Percentiles rank a stretch among this genome's conserved stretches.
These are phyloP conservation scores for Rhizophagus prolifer DNA, from an alignment of 192 early-diverging fungal species.

Conservation along the genomic window DNA sequence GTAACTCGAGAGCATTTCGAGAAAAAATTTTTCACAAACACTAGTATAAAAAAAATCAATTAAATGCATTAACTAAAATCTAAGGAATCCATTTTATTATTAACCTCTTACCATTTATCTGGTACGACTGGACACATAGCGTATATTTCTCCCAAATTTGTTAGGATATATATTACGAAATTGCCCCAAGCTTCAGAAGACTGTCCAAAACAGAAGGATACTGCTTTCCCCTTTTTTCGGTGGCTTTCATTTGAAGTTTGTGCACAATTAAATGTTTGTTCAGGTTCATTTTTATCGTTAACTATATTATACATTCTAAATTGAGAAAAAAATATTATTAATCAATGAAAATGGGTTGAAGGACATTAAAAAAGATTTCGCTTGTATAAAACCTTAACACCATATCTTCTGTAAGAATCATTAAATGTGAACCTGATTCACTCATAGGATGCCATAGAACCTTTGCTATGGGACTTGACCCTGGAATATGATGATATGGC, in stretches of 20 bases:
- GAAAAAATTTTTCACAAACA: background rate
- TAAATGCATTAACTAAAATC: background rate
- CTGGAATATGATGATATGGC: constrained; percentile 14
- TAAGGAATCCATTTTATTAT: background rate
- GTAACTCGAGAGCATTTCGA: constrained; percentile 10
- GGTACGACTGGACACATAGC: constrained; percentile 80
- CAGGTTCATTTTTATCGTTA: constrained; percentile 59
- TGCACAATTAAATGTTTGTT: constrained; percentile 62
- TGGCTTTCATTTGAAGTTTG: constrained; percentile 24
- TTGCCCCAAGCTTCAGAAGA: constrained; percentile 63
- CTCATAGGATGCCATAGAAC: constrained; percentile 82
- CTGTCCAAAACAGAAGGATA: constrained; percentile 51
- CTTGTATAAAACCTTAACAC: constrained; percentile 45
- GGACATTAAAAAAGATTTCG: background rate
- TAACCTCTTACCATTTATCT: constrained; percentile 47
- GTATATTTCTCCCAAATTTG: constrained; percentile 70
- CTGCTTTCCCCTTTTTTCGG: constrained; percentile 39
- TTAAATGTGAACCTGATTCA: constrained; percentile 62
- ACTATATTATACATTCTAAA: constrained; percentile 70
- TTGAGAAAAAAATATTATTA: background rate
- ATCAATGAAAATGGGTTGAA: background rate
- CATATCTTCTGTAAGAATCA: constrained; percentile 68
- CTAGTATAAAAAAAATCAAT: background rate
- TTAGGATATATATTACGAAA: constrained; percentile 68
- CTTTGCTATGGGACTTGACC: constrained; percentile 56